These are phyloP conservation scores for Trametes villosa DNA, from an alignment of 768 basidiomycete species.

Conservation along the genomic window DNA sequence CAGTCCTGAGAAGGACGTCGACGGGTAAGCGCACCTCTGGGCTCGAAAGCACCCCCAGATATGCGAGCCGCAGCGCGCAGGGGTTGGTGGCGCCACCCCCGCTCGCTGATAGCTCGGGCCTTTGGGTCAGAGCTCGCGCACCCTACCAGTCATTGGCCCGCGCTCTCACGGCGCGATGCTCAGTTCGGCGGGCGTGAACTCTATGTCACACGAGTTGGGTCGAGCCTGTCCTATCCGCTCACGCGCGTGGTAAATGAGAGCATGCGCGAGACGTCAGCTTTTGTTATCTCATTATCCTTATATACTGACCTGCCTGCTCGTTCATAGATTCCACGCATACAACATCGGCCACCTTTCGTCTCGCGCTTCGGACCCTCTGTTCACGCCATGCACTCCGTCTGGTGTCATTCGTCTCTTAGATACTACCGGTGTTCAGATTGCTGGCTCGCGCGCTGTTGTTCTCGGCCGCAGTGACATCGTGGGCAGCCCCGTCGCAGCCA, in stretches of 20 bases:
- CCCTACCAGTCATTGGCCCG: neutral
- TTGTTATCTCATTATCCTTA: neutral
- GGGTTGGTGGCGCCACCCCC: too few species aligned
- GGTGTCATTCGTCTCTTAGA: constrained; percentile 92
- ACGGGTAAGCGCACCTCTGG: constrained; percentile 65
- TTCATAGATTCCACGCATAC: constrained; percentile 89
- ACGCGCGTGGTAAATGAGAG: neutral
- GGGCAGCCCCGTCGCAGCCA: constrained; percentile 90
- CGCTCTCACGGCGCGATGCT: neutral
- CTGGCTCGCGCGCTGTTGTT: constrained; percentile 86
- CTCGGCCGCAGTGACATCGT: constrained; percentile 98
- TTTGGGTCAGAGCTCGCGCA: neutral
- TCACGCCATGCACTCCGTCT: constrained; percentile 93
- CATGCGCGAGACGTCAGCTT: neutral
- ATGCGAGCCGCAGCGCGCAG: too few species aligned
- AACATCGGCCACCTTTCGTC: constrained; percentile 96
- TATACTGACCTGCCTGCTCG: constrained; percentile 1
- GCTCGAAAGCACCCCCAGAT: too few species aligned
- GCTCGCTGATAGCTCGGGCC: neutral
- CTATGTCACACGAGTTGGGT: neutral
- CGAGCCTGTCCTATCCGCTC: neutral
- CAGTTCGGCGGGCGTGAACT: neutral
- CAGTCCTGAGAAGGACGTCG: constrained; percentile 93
- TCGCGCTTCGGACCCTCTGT: constrained; percentile 86
- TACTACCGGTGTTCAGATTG: constrained; percentile 75